These are phyloP conservation scores for Monosporascus sp. DNA, from an alignment of 2,329 filamentous ascomycete species.

Conservation along the genomic window DNA sequence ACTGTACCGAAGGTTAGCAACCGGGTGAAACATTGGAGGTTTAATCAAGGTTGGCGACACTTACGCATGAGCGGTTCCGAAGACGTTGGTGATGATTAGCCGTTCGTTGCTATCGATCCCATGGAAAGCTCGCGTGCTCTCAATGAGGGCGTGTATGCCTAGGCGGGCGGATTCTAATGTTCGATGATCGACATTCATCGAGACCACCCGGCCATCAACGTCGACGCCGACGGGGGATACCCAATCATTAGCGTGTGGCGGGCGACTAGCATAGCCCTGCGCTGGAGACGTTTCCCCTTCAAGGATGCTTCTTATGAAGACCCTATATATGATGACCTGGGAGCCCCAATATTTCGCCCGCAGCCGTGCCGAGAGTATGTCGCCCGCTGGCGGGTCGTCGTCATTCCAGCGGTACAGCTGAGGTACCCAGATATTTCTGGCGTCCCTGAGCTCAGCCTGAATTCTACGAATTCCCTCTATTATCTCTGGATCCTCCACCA, in stretches of 20 bases:
- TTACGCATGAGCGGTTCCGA: constrained; percentile 94
- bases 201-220: constrained; percentile 7
- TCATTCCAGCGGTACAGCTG: constrained; percentile 54
- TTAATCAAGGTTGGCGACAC: constrained; percentile 31
- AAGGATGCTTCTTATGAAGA: constrained; percentile 58
- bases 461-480: constrained; percentile 41
- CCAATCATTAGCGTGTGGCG: constrained; percentile 10
- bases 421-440: constrained; percentile 43
- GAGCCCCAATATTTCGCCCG: constrained; percentile 95
- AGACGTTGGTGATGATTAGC: constrained; percentile 89
- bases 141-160: constrained; percentile 69
- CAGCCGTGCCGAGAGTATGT: constrained; percentile 78
- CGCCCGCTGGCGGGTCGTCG: constrained; percentile 60
- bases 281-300: constrained; percentile 25
- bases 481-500: constrained; percentile 14
- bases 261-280: constrained; percentile 11
- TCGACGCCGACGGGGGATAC: constrained; percentile 5
- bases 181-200: constrained; percentile 36
- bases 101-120: constrained; percentile 53
- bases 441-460: constrained; percentile 37
- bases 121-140: constrained; percentile 80
- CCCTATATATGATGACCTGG: constrained; percentile 81
- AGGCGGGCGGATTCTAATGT: constrained; percentile 50
- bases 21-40: background rate
- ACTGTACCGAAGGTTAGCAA: constrained; percentile 39